Evolutionary conservation across 2,329 filamentous ascomycete species (phyloP), one percentile per base, ranked within the genome.

Genomic region (Fusarium pseudoanthophilum): DNA sequence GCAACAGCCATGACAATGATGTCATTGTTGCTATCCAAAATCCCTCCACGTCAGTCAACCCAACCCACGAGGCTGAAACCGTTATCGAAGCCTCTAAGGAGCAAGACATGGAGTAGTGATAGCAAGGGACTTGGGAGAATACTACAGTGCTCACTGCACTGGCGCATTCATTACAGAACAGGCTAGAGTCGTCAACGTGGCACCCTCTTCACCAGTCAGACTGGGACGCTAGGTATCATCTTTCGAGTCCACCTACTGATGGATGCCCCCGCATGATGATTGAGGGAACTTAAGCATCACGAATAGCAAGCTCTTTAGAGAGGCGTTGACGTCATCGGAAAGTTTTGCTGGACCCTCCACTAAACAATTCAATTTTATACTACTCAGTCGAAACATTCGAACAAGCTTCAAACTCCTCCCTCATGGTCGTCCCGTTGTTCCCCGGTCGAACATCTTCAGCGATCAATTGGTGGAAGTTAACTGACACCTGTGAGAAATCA

Each of bases 31-130:
- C 61, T 75, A 34, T 71, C 58, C 56, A 60, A 63, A 58, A 72
- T 75, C 60, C 62, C 67, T 67, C 75, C 73, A 73, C 69, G 69
- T 77, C 75, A 69, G 72, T 76, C 65, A 69, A 74, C 46, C 72
- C 63, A 77, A 74, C 46, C 72, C 63, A 77, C 63, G 75, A 77
- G 75, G 75, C 75, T 77, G 75, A 77, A 77, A 77, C 75, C 43
- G 21, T 63, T 67, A 66, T 60, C 42, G 52, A 48, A 39, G 60
- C 40, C 39, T 48, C 58, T 26, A 36, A 53, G 40, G 57, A 72
- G 57, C 49, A 67, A 64, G 48, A 53, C 52, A 69, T 46, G 45
- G 64, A 60, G 52, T 58, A 61, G 56, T 60, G 59, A 43, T 52
- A 40, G 39, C 49, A 53, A 63, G 63, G 58, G 63, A 52, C 59